A percentile compares a stretch with the other conserved stretches of the same genome.
Conservation (phyloP, 805 yeast species). For the Starmerella ratchasimensis region DNA sequence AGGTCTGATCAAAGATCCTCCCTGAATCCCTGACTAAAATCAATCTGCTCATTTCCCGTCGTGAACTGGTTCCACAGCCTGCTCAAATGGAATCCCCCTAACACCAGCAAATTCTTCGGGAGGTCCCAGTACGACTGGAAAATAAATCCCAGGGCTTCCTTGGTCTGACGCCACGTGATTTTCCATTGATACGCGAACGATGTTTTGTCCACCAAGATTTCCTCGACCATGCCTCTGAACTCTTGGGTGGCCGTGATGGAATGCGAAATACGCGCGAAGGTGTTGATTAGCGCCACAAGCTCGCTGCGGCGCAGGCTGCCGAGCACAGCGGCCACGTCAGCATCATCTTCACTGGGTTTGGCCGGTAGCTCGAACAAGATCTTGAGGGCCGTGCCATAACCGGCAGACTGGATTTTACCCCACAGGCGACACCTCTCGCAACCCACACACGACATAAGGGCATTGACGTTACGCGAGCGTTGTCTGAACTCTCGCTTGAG, state of each 20-base stretch:
- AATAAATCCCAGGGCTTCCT: constrained; percentile 51
- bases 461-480: constrained; percentile 78
- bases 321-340: constrained; percentile 35
- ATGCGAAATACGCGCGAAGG: constrained; percentile 82
- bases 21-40: too few relatives aligned
- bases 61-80: constrained; percentile 64
- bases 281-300: constrained; percentile 77
- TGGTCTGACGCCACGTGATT: constrained; percentile 39
- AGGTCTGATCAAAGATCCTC: too few relatives aligned
- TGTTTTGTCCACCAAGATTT: constrained; percentile 11
- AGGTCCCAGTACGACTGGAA: constrained; percentile 50
- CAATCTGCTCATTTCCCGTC: too few relatives aligned
- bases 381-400: constrained; percentile 93
- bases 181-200: constrained; percentile 33
- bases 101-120: constrained; percentile 47
- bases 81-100: constrained; percentile 36
- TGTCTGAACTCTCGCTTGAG: constrained; percentile 76
- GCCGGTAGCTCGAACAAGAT: constrained; percentile 65
- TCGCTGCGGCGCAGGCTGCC: constrained; percentile 62
- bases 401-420: constrained; percentile 96
- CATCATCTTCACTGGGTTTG: constrained; percentile 33
- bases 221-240: constrained; percentile 32
- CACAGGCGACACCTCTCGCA: constrained; percentile 95
- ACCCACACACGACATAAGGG: constrained; percentile 95
- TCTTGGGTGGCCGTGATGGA: constrained; percentile 60